Evolutionary conservation across 352 stramenopile genomes (phyloP), one percentile per base, ranked within the genome.

Genomic region (Globisporangium splendens): DNA sequence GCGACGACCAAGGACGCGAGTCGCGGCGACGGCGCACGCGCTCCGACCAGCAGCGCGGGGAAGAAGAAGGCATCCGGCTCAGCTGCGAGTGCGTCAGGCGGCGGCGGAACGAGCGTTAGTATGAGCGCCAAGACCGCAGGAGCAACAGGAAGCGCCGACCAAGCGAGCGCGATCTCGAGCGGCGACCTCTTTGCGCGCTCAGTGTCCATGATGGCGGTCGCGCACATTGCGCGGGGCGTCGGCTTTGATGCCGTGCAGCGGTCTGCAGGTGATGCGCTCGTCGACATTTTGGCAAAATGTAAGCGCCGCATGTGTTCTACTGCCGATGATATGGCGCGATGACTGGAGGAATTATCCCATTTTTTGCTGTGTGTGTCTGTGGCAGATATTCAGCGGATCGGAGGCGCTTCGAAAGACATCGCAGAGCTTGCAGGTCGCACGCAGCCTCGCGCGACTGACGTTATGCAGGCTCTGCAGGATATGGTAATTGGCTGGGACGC

Each of bases 221-320:
- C 77, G 0, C 67, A 88, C 56, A 64, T 82, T 18, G 75, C 73
- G 1, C 63, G 68, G 0, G 75, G 73, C 47, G 77, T 73, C 31
- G 77, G 77, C 57, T 88, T 86, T 51, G 75, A 86, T 41, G 64
- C 65, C 4, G 65, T 88, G 24, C 75, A 88, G 46, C 71, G 75
- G 47, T 79, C 70, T 3, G 77, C 77, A 12, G 66, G 65, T 15
- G 77, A 80, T 59, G 75, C 69, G 31, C 62, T 88, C 7, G 68
- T 72, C 15, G 75, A 86, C 28, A 77, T 88, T 39, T 53, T 88
- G 46, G 75, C 69, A 22, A 75, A 75, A 59, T 87, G 73, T 82
- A 62, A 22, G 22, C 62, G 35, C 50, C 53, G n/a, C 53, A 52
- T 17, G 21, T 50, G 11, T 21, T 68, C 13, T 33, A 6, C 10